Evolutionary conservation across 1,139 yeast species (phyloP), one percentile per base, ranked within the genome.

Genomic region (Hanseniaspora uvarum): DNA sequence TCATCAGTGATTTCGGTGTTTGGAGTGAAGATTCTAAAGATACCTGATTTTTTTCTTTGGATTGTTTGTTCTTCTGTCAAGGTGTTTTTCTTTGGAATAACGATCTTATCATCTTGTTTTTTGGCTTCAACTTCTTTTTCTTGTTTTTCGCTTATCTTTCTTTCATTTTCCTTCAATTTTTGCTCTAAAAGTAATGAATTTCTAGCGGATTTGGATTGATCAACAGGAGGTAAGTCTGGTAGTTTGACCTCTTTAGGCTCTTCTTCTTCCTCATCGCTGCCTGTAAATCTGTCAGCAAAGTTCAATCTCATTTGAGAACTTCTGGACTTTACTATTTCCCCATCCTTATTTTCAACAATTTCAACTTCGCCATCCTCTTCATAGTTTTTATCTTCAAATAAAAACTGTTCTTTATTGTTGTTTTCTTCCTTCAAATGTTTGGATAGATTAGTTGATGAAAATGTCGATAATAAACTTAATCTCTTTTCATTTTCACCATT

Each of bases 401-500:
- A 46, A 21, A 54, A 49, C 37, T 43, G 33, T 18, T 21, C 52
- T 16, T 50, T 53, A 11, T 54, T 56, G 14, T 53, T 44, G 31
- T 41, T 33, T 28, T 38, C 23, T 7, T 28, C 28, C 11, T 30
- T 36, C 19, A 47, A 31, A 12, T 47, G 55, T 16, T 34, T 19
- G 26, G 52, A 47, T 11, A 87, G 80, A 55, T 75, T 79, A 58
- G 76, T 80, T 3, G 88, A 79, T 1, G 88, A 82, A 60, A 81
- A 80, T 68, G 82, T 71, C 0, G 88, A 81, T 53, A 83, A 67
- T 11, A 83, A 84, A 21, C 87, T 81, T 51, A 82, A 70, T 62
- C 92, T 74, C 68, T 81, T 83, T 63, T 79, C 79, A 2, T 81
- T 78, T 54, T 75, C 75, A 43, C 81, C 75, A 65, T 78, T 81